Conservation (phyloP, 148 eudicot genomes). For the Amaranthus palmeri region DNA sequence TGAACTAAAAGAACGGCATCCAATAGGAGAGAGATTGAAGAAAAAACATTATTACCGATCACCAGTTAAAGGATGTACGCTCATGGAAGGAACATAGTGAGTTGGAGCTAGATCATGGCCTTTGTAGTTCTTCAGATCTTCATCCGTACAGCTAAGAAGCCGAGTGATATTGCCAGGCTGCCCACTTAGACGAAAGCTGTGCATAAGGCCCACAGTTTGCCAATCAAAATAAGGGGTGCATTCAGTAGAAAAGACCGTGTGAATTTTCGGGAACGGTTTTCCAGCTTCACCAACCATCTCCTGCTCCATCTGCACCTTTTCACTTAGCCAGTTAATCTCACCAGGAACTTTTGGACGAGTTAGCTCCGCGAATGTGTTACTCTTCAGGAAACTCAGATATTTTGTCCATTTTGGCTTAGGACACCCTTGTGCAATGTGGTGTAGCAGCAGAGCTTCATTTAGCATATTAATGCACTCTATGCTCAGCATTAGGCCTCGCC, state of each 20-base stretch:
- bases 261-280: slow-evolving; percentile 59
- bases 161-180: slow-evolving; percentile 92
- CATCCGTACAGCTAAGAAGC: slow-evolving; percentile 94
- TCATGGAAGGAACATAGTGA: slow-evolving; percentile 93
- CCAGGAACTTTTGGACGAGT: slow-evolving; percentile 67
- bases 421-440: slow-evolving; percentile 70
- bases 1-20: neutral
- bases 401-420: slow-evolving; percentile 82
- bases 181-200: slow-evolving; percentile 81
- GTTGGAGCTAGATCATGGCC: slow-evolving; percentile 94
- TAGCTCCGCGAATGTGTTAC: slow-evolving; percentile 66
- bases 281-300: slow-evolving; percentile 37
- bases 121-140: slow-evolving; percentile 67
- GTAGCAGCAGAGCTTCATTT: slow-evolving; percentile 74
- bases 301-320: slow-evolving; percentile 28
- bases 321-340: slow-evolving; percentile 38
- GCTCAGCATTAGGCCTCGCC: slow-evolving; percentile 57
- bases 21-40: neutral
- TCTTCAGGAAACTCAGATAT: slow-evolving; percentile 75
- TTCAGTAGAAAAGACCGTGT: slow-evolving; percentile 87
- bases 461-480: slow-evolving; percentile 78
- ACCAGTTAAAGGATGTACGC: slow-evolving; percentile 80
- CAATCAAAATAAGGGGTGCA: slow-evolving; percentile 93
- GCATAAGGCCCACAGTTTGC: slow-evolving; percentile 91
- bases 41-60: slow-evolving; percentile 56